Evolutionary conservation across 441 rosid genomes (phyloP).

Genomic region (Hypseocharis bilobata): DNA sequence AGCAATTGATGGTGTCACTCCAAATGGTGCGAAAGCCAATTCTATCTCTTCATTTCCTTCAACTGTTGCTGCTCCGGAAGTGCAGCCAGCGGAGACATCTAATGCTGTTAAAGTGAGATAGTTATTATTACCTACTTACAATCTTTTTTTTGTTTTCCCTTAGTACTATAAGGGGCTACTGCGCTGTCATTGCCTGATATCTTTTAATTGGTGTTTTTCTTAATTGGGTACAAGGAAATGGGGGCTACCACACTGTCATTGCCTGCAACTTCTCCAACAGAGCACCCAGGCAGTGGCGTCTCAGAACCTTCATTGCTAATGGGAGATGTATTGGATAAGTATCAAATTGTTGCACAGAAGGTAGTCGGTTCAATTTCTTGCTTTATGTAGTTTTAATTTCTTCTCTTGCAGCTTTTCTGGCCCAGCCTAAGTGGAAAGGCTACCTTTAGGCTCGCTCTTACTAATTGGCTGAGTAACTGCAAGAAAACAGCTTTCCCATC

Average conservation of each 20-base stretch:
- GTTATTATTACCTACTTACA: not conserved
- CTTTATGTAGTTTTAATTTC: not conserved
- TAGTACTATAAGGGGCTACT: no score
- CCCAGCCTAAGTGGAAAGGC: no score
- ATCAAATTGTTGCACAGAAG: slow-evolving; percentile 74
- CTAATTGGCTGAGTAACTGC: no score
- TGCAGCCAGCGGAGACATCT: slow-evolving; percentile 41
- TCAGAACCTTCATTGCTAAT: slow-evolving; percentile 69
- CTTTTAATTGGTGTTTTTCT: slow-evolving; percentile 3
- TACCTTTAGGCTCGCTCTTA: no score
- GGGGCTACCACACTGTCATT: slow-evolving; percentile 45
- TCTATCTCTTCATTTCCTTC: slow-evolving; percentile 39
- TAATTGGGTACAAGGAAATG: slow-evolving; percentile 40
- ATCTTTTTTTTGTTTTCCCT: slow-evolving; percentile 19
- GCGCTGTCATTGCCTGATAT: not conserved
- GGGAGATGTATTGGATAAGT: slow-evolving; percentile 89
- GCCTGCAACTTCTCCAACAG: slow-evolving; percentile 49
- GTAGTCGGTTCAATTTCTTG: slow-evolving; percentile 26
- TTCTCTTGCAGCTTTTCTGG: no score
- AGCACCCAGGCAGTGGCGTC: slow-evolving; percentile 47
- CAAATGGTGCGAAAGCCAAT: slow-evolving; percentile 39
- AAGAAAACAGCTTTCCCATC: no score
- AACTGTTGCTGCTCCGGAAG: slow-evolving; percentile 45
- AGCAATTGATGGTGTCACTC: slow-evolving; percentile 42
- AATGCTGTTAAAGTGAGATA: slow-evolving; percentile 48